A percentile compares a stretch with the other conserved stretches of the same genome.
Evolutionary conservation across 2,329 filamentous ascomycete genomes (phyloP).

Genomic region (Phaeosphaeria sp.): DNA sequence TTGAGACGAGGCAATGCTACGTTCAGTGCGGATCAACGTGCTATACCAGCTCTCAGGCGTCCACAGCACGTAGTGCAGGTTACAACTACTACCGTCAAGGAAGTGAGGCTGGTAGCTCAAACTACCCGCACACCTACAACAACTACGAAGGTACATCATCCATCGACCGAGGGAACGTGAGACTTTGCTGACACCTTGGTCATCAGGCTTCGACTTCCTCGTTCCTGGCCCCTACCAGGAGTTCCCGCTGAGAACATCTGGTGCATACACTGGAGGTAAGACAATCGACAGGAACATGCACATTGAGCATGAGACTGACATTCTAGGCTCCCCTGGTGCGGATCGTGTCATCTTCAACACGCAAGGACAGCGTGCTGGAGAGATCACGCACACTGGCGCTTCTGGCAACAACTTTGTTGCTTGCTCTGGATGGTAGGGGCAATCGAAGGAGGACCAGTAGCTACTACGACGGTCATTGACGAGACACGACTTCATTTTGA

Average conservation of each 20-base stretch:
- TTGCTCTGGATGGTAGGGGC: slow-evolving; percentile 53
- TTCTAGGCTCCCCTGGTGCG: slow-evolving; percentile 65
- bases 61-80: slow-evolving; percentile 58
- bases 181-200: background rate
- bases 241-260: slow-evolving; percentile 63
- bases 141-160: slow-evolving; percentile 59
- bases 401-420: slow-evolving; percentile 71
- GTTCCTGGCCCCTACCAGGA: slow-evolving; percentile 67
- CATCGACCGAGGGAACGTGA: background rate
- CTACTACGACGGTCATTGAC: background rate
- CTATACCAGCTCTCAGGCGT: slow-evolving; percentile 60
- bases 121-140: slow-evolving; percentile 67
- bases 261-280: slow-evolving; percentile 63
- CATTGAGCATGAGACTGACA: background rate
- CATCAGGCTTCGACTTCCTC: slow-evolving; percentile 60
- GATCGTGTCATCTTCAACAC: slow-evolving; percentile 71
- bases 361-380: slow-evolving; percentile 63
- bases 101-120: slow-evolving; percentile 46
- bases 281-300: slow-evolving; percentile 3
- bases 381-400: slow-evolving; percentile 74
- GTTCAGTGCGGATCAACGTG: slow-evolving; percentile 61
- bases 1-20: slow-evolving; percentile 53
- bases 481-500: background rate
- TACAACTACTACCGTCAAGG: slow-evolving; percentile 58
- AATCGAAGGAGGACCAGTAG: too few species aligned